Evolutionary conservation across 2,329 filamentous ascomycete genomes (phyloP), one percentile per base, ranked within the genome.

Genomic region (Aspergillus sp.): DNA sequence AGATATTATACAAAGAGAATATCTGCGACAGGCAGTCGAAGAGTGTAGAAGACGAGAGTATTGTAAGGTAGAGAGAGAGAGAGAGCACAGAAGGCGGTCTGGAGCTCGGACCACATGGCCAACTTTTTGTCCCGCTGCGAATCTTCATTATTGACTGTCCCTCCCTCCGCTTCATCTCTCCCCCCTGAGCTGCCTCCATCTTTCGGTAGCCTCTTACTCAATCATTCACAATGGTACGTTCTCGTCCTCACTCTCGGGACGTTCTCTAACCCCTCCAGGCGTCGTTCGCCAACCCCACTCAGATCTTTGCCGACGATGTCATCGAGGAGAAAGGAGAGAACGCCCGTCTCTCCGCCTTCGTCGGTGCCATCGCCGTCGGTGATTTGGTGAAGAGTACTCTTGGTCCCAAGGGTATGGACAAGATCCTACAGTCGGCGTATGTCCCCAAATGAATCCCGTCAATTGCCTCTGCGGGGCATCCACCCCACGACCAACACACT

Each of bases 261-360:
- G 7, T 13, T 38, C 34, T 10, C 16, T 38, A 6, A n/a, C 34
- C 14, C 44, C 23, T 46, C 14, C 49, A 73, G 71, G 68, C 71
- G 60, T 66, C 70, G 34, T 74, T 73, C 63, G 71, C 64, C 75
- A 94, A 91, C 78, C 92, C 93, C 68, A 96, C 91, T 59, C 93
- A 97, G 78, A 97, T 97, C 81, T 97, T 97, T 77, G 90, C 91
- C 68, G 91, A 97, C 76, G 92, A 95, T 72, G 94, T 95, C 63
- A 94, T 88, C 53, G 91, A 97, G 78, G 93, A 97, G 80, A 97
- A 96, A 80, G 94, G 94, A 67, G 93, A 97, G 80, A 97, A 97
- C 88, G 93, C 94, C 68, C 91, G 93, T 83, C 88, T 97, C 65
- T 88, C 91, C n/a, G 93, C 93, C 60, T 99, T 99, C 68, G 93